phyloP scores from a whole-genome alignment of 352 stramenopile species.

The Phytophthora palmivora region DNA sequence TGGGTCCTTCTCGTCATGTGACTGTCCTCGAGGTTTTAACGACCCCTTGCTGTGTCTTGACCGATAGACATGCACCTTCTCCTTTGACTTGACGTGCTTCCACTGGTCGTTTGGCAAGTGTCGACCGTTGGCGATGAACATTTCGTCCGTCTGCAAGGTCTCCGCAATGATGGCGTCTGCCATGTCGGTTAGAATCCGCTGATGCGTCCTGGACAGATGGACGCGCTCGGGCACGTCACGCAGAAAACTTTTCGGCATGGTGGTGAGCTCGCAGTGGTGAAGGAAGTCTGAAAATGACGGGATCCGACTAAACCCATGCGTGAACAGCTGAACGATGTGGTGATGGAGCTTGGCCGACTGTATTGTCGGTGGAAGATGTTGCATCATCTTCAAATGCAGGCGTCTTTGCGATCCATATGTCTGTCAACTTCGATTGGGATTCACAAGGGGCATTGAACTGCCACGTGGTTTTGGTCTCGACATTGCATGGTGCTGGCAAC shows the following conservation, averaged over 20 bases:
- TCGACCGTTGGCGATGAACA: slow-evolving; percentile 50
- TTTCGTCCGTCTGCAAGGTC: slow-evolving; percentile 59
- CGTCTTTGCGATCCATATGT: slow-evolving; percentile 16
- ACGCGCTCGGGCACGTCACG: slow-evolving; percentile 28
- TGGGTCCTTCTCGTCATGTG: slow-evolving; percentile 36
- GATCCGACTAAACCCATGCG: slow-evolving; percentile 1
- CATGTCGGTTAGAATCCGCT: slow-evolving; percentile 49
- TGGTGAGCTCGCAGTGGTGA: background rate
- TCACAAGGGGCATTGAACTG: background rate
- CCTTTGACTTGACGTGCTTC: slow-evolving; percentile 62
- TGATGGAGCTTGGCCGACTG: slow-evolving; percentile 27
- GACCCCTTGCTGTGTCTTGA: slow-evolving; percentile 36
- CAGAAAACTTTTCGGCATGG: slow-evolving; percentile 28
- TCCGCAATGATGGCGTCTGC: slow-evolving; percentile 64
- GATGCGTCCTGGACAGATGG: slow-evolving; percentile 29
- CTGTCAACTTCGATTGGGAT: slow-evolving; percentile 5
- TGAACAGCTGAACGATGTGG: slow-evolving; percentile 32
- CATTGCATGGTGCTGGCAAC: background rate
- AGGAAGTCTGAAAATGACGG: slow-evolving; percentile 30
- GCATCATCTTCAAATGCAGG: slow-evolving; percentile 17
- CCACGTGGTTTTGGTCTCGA: background rate
- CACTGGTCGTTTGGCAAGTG: slow-evolving; percentile 47
- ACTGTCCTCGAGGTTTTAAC: slow-evolving; percentile 10
- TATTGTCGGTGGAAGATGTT: slow-evolving; percentile 17
- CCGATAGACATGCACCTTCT: slow-evolving; percentile 66